Evolutionary conservation across 805 yeast species (phyloP).

Genomic region (Yarrowia yakushimensis): DNA sequence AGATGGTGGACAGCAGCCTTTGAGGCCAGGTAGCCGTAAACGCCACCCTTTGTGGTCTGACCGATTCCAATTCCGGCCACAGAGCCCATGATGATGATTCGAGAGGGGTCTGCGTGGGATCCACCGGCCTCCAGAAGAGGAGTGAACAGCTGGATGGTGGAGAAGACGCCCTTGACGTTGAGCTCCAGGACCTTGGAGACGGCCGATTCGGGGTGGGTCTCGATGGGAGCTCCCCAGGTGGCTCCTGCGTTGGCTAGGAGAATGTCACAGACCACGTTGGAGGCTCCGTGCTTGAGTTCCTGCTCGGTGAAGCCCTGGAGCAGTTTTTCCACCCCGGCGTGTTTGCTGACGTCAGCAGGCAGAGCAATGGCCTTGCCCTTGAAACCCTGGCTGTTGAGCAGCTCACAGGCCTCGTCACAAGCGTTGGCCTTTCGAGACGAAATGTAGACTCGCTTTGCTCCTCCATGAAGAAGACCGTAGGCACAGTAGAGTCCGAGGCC

Average conservation of each 20-base stretch:
- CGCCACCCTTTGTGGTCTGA: slow-evolving; percentile 47
- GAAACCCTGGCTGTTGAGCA: slow-evolving; percentile 38
- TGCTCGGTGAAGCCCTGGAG: slow-evolving; percentile 34
- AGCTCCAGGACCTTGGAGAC: slow-evolving; percentile 59
- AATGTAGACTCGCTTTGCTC: slow-evolving; percentile 59
- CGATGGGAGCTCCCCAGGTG: slow-evolving; percentile 67
- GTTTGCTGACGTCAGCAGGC: slow-evolving; percentile 55
- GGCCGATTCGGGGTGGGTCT: slow-evolving; percentile 57
- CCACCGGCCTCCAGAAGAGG: slow-evolving; percentile 57
- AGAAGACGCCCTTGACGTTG: slow-evolving; percentile 66
- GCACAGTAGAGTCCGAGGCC: slow-evolving; percentile 72
- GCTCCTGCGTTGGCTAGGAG: slow-evolving; percentile 78
- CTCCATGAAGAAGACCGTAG: slow-evolving; percentile 57
- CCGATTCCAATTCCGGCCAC: slow-evolving; percentile 50
- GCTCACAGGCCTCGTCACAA: slow-evolving; percentile 52
- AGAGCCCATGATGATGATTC: slow-evolving; percentile 65
- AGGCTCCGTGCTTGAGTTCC: slow-evolving; percentile 40
- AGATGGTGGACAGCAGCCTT: slow-evolving; percentile 72
- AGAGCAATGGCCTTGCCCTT: slow-evolving; percentile 44
- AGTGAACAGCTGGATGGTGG: slow-evolving; percentile 58
- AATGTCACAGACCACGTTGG: slow-evolving; percentile 47
- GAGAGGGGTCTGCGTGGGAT: slow-evolving; percentile 54
- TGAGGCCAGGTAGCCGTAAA: slow-evolving; percentile 69
- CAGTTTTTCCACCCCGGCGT: slow-evolving; percentile 48
- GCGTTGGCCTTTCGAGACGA: slow-evolving; percentile 63